Evolutionary conservation across 768 basidiomycete species (phyloP), one percentile per base, ranked within the genome.

Genomic region (Lentinula detonsa): DNA sequence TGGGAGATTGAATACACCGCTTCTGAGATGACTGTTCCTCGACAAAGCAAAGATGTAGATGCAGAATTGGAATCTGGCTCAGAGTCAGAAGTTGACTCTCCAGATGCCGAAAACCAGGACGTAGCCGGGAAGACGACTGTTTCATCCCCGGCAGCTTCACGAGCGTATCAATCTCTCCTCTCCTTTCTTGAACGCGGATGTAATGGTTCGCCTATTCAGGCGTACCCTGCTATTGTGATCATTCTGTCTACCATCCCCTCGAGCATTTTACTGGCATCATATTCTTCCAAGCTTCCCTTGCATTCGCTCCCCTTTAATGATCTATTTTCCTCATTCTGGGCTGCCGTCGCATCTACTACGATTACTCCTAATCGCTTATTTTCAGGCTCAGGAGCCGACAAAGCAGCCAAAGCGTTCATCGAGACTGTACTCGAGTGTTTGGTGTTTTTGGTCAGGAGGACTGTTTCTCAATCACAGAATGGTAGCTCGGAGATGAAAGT

Each of bases 321-420:
- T 33, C 74, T 96, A 46, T 90, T 93, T 68, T 73, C 77, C 0
- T 84, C 91, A 0, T 86, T 98, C 66, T 97, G 95, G 93, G 82
- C 85, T 15, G 93, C 91, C 0, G 71, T 92, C 1, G 86, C 90
- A 56, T 39, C 57, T 28, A 23, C 85, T 88, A 0, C 76, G 91
- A 4, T 82, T 78, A 39, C 35, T 34, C 23, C 31, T 10, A 50
- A 23, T 35, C 57, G 55, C 9, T 15, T 56, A 15, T 56, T 59
- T 34, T 51, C 50, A 21, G 50, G 76, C 85, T 0, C 77, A 88
- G 9, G 78, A 86, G 53, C 78, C 84, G 5, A 68, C 76, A 1
- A 74, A 7, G 75, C 81, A 10, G 82, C 82, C 4, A 80, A 85
- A 0, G 86, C 91, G 9, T 90, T 94, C 72, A 73, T 89, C 16